Base-by-base conservation (phyloP, 768 basidiomycete species). In the Xerocomus potaroensis region DNA sequence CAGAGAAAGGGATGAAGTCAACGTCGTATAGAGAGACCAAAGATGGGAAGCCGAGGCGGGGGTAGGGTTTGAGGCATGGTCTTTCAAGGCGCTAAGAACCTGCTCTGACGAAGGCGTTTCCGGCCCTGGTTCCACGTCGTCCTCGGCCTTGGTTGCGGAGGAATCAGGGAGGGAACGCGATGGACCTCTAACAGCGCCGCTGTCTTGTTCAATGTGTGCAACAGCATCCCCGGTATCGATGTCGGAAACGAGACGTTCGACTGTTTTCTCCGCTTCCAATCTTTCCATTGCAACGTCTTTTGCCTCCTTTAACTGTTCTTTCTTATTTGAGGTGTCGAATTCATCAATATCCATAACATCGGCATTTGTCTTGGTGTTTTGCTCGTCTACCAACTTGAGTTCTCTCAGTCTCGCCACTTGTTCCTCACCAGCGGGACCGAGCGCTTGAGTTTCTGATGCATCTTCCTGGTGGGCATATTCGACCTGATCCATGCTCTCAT, bases 21-120 rank as follows among this genome's bases (percentile, higher is more conserved):
- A 72, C 3, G 87, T 83, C 56, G 89, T 87, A 69, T 99, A 99
- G 14, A 83, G 72, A 11, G 87, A 82, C 96, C 96, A 99, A n/a
- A 95, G 76, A 44, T 79, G 78, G 3, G 81, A 78, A 41, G 81
- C 83, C 14, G 71, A 65, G 18, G 49, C 31, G 1, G 53, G 48
- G 24, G 51, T 65, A 18, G 59, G 57, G 32, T 63, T 50, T 10
- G 51, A 52, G 14, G 53, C 33, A 19, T 65, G 54, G 15, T 49
- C 30, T 26, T 45, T 31, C 47, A 65, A 43, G 35, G 61, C 51
- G 2, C 15, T 18, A 42, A 61, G 54, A 23, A 67, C 51, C 29
- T 42, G 38, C 33, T 65, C 56, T 8, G 57, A 26, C 14, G 60
- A 33, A 3, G 54, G 51, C 1, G 33, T 23, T 14, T 65, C 55